A percentile compares a stretch with the other conserved stretches of the same genome.
Conservation (phyloP, 129 eudicot species). For the Flaveria linearis region DNA sequence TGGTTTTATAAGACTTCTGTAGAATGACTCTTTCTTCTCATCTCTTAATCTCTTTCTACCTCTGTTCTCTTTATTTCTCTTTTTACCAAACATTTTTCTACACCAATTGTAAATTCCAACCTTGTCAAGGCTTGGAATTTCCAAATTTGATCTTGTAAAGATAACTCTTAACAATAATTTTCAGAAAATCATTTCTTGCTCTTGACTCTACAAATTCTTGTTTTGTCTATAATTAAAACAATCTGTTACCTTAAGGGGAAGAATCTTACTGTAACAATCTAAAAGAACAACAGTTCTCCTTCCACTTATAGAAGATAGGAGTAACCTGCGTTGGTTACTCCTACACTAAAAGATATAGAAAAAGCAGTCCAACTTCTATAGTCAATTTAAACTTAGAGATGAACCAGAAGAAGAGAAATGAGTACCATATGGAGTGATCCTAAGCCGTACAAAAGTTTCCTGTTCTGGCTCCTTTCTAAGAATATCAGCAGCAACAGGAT, state of each 20-base stretch:
- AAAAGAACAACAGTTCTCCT: neutral
- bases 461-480: no score
- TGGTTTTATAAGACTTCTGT: neutral
- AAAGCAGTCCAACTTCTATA: neutral
- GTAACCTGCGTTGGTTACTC: neutral
- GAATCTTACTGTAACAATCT: neutral
- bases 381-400: neutral
- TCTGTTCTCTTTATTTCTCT: neutral
- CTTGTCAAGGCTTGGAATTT: neutral
- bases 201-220: neutral
- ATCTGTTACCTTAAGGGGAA: neutral
- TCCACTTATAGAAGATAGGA: neutral
- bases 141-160: neutral
- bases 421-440: conserved; percentile 79
- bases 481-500: no score
- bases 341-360: neutral
- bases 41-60: conserved; percentile 1
- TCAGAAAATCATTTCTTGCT: neutral
- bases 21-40: neutral
- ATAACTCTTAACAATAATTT: neutral
- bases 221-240: neutral
- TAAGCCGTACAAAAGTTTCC: conserved; percentile 22
- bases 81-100: neutral
- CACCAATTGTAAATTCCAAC: neutral
- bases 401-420: conserved; percentile 6